Evolutionary conservation across 192 early-diverging fungal genomes (phyloP).

Genomic region (Chytriomyces hyalinus): DNA sequence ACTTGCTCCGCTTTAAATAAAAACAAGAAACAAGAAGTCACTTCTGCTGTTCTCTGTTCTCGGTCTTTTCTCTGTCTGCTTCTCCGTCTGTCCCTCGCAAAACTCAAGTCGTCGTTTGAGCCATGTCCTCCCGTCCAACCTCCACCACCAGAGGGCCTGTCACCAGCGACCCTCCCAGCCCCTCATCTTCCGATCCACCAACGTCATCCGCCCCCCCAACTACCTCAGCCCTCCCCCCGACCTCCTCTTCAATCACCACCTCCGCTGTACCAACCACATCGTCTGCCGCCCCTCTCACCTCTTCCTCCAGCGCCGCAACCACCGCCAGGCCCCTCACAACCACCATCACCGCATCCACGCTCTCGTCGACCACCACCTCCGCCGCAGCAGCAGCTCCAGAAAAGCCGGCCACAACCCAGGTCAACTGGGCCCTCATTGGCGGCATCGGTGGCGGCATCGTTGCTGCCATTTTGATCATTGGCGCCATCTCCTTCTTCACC

Average conservation of each 20-base stretch:
- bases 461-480: slow-evolving; percentile 23
- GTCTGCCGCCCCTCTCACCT: neutral
- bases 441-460: slow-evolving; percentile 21
- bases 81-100: too few relatives aligned
- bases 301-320: neutral
- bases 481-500: slow-evolving; percentile 19
- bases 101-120: too few relatives aligned
- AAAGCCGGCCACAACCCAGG: neutral
- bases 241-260: slow-evolving; percentile 3
- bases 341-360: slow-evolving; percentile 3
- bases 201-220: neutral
- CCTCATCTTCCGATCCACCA: too few relatives aligned
- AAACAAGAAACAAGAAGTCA: too few relatives aligned
- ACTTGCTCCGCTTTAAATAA: too few relatives aligned
- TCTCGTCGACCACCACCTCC: neutral
- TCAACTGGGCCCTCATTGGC: neutral
- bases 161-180: too few relatives aligned
- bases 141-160: too few relatives aligned
- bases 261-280: neutral
- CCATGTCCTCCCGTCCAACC: too few relatives aligned
- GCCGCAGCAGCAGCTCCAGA: neutral
- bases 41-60: too few relatives aligned
- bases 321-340: neutral
- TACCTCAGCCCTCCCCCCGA: neutral
- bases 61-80: too few relatives aligned